Conservation (phyloP, 116 monocot genomes). For the Thalassia testudinum region DNA sequence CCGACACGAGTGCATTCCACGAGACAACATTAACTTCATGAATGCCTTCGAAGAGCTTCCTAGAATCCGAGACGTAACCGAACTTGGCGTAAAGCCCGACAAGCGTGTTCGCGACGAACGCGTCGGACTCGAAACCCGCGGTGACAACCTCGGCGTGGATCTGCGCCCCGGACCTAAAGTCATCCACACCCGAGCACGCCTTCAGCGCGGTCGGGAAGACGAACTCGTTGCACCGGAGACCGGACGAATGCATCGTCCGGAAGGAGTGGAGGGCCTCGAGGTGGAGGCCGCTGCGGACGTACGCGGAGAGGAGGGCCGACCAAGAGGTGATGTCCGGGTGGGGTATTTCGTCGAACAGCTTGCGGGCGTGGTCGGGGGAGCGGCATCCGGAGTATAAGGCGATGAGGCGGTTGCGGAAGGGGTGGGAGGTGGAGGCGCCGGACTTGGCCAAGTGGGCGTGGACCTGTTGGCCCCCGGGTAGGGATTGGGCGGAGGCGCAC, state of each 20-base stretch:
- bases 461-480: slow-evolving; percentile 17
- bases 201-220: slow-evolving; percentile 58
- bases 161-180: slow-evolving; percentile 25
- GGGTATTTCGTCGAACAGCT: slow-evolving; percentile 68
- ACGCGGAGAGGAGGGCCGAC: slow-evolving; percentile 50
- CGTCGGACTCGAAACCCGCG: slow-evolving; percentile 33
- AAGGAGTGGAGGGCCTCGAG: slow-evolving; percentile 30
- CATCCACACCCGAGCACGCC: slow-evolving; percentile 24
- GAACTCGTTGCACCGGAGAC: slow-evolving; percentile 41
- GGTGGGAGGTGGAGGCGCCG: slow-evolving; percentile 13
- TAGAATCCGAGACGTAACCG: slow-evolving; percentile 15
- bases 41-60: slow-evolving; percentile 33
- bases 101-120: slow-evolving; percentile 70
- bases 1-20: slow-evolving; percentile 51
- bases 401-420: slow-evolving; percentile 33
- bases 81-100: slow-evolving; percentile 35
- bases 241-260: slow-evolving; percentile 21
- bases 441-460: slow-evolving; percentile 44
- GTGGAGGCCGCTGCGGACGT: slow-evolving; percentile 21
- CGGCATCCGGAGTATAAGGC: slow-evolving; percentile 24
- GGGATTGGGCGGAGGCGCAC: slow-evolving; percentile 14
- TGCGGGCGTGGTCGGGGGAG: slow-evolving; percentile 19
- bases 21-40: slow-evolving; percentile 25
- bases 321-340: slow-evolving; percentile 35
- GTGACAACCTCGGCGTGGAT: slow-evolving; percentile 30